Evolutionary conservation across 2,329 filamentous ascomycete genomes (phyloP).

Genomic region (Lachnellula subtilissima): DNA sequence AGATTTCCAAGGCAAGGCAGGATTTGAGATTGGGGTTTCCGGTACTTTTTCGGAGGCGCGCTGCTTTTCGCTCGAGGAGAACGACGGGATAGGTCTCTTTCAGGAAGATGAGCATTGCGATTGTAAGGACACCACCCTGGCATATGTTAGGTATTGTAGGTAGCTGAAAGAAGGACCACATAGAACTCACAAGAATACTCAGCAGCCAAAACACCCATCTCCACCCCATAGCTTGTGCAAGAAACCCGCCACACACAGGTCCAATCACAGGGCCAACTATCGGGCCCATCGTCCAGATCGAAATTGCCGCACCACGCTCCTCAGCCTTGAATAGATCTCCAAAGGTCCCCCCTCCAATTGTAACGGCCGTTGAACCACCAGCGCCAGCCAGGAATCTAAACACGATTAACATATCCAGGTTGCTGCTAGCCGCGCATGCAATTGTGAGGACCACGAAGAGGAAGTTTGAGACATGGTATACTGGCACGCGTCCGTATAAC

Average conservation of each 20-base stretch:
- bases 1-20: constrained; percentile 24
- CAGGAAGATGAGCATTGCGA: constrained; percentile 10
- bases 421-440: constrained; percentile 43
- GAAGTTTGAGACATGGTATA: constrained; percentile 49
- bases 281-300: constrained; percentile 40
- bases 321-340: constrained; percentile 58
- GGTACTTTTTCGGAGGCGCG: constrained; percentile 42
- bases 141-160: constrained; percentile 4
- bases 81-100: constrained; percentile 45
- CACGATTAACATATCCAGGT: constrained; percentile 44
- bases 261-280: constrained; percentile 35
- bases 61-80: constrained; percentile 39
- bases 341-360: constrained; percentile 57
- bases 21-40: constrained; percentile 45
- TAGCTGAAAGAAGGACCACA: not conserved
- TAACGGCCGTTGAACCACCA: constrained; percentile 52
- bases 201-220: constrained; percentile 37
- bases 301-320: constrained; percentile 53
- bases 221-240: constrained; percentile 43
- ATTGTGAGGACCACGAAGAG: constrained; percentile 39
- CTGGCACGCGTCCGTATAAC: constrained; percentile 51
- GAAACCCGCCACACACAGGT: constrained; percentile 44
- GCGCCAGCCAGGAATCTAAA: constrained; percentile 59
- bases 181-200: constrained; percentile 30
- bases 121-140: constrained; percentile 27